Evolutionary conservation across 1,284 basidiomycete species (phyloP), one percentile per base, ranked within the genome.

Genomic region (Fomes fomentarius): DNA sequence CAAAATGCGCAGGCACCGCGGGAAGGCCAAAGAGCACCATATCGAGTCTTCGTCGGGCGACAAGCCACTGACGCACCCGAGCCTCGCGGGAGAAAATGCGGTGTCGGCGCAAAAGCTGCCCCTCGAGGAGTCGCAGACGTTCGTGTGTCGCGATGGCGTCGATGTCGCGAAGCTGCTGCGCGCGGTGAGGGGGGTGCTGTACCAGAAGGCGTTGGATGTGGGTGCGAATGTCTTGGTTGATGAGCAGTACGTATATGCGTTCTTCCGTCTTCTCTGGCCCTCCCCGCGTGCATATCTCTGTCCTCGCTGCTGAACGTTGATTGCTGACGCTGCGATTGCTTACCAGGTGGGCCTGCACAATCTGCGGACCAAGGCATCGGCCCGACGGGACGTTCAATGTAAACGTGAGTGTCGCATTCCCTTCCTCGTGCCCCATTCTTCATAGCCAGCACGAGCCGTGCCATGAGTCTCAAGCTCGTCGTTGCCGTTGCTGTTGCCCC

Each of bases 221-320:
- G 85, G 83, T 11, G 83, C 79, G 1, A 85, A 84, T 60, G 81
- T 80, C 2, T 74, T 91, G 46, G 77, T 87, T 4, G 82, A 90
- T 42, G 88, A 91, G 66, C 76, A 80, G 88, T 89, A 64, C 50
- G 86, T 81, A 14, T 12, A 33, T 33, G 26, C 54, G 22, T 44
- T 54, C n/a, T 43, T 48, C 37, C 47, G 12, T 30, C 39, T 10
- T 46, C 31, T 19, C n/a, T n/a, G n/a, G n/a, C n/a, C n/a, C n/a
- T n/a, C n/a, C n/a, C n/a, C 25, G 26, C 35, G 38, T 22, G 47
- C 41, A 47, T 50, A 51, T 63, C 47, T n/a, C n/a, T n/a, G n/a
- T 56, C 47, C 1, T 34, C 21, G 30, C 43, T 56, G 31, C 54
- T 25, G 43, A 19, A 46, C 4, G 8, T 25, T n/a, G n/a, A n/a